phyloP scores from a whole-genome alignment of 768 basidiomycete species.

The Terana coerulea region DNA sequence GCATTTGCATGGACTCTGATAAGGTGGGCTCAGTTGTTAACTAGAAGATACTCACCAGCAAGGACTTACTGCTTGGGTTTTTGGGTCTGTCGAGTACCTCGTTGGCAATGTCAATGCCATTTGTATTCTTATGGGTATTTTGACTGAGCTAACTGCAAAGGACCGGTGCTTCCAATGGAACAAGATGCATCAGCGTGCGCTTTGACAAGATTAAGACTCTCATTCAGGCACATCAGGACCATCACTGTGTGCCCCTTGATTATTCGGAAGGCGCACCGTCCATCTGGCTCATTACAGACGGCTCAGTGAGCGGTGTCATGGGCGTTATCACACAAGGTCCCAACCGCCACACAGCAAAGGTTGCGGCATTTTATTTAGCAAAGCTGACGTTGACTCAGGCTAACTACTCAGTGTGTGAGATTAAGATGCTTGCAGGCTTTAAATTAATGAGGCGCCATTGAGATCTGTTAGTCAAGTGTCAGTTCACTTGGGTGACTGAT shows the following conservation, averaged over 20 bases:
- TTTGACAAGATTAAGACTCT: conserved; percentile 16
- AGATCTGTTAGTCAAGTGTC: conserved; percentile 20
- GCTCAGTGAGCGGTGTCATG: conserved; percentile 15
- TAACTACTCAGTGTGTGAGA: conserved; percentile 36
- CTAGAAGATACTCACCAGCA: conserved; percentile 31
- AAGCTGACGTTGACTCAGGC: conserved; percentile 26
- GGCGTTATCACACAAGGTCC: conserved; percentile 22
- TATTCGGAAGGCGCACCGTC: conserved; percentile 18
- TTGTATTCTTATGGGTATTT: conserved; percentile 28
- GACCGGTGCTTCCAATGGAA: conserved; percentile 26
- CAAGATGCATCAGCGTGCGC: conserved; percentile 21
- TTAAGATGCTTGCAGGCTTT: conserved; percentile 31
- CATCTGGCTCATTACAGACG: conserved; percentile 24
- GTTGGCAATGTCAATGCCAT: conserved; percentile 34
- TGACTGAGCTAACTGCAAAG: conserved; percentile 28
- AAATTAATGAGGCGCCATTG: conserved; percentile 33
- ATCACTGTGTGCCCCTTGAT: conserved; percentile 14
- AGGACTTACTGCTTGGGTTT: conserved; percentile 36
- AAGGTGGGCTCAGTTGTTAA: conserved; percentile 32
- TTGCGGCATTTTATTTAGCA: conserved; percentile 26
- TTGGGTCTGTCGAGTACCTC: conserved; percentile 39
- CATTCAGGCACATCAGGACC: conserved; percentile 13
- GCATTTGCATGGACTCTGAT: conserved; percentile 33
- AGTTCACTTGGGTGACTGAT: conserved; percentile 24
- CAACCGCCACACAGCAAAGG: conserved; percentile 8